Conservation (phyloP, 768 basidiomycete genomes). For the Trametopsis cervina region DNA sequence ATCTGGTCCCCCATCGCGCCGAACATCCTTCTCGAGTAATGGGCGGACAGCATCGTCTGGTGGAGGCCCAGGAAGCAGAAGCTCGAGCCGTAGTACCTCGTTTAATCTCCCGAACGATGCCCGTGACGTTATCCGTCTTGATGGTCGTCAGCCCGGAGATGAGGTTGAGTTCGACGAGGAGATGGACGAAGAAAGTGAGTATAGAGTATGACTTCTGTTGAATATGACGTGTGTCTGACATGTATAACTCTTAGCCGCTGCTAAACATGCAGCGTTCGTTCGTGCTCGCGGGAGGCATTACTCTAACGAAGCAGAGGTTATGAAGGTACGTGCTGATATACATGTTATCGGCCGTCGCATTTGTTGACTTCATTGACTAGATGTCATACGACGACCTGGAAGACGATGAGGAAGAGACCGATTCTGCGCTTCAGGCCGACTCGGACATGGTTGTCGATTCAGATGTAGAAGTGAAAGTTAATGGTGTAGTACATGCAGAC, state of each 20-base stretch:
- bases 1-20: conserved; percentile 65
- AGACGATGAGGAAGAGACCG: conserved; percentile 23
- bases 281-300: conserved; percentile 80
- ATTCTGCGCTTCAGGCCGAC: conserved; percentile 15
- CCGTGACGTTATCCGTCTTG: conserved; percentile 47
- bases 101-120: conserved; percentile 75
- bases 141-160: conserved; percentile 34
- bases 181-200: conserved; percentile 84
- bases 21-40: conserved; percentile 65
- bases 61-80: conserved; percentile 53
- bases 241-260: conserved; percentile 45
- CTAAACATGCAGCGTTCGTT: conserved; percentile 77
- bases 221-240: not conserved
- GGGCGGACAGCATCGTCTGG: conserved; percentile 46
- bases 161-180: conserved; percentile 72
- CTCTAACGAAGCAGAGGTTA: conserved; percentile 87
- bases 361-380: conserved; percentile 29
- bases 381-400: conserved; percentile 60
- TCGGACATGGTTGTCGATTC: conserved; percentile 21
- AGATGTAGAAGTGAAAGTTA: conserved; percentile 16
- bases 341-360: not conserved
- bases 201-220: not conserved
- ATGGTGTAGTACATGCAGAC: conserved; percentile 15
- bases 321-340: conserved; percentile 55
- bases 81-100: conserved; percentile 75